Conservation (phyloP, 2,329 filamentous ascomycete genomes). For the Clonostachys byssicola region DNA sequence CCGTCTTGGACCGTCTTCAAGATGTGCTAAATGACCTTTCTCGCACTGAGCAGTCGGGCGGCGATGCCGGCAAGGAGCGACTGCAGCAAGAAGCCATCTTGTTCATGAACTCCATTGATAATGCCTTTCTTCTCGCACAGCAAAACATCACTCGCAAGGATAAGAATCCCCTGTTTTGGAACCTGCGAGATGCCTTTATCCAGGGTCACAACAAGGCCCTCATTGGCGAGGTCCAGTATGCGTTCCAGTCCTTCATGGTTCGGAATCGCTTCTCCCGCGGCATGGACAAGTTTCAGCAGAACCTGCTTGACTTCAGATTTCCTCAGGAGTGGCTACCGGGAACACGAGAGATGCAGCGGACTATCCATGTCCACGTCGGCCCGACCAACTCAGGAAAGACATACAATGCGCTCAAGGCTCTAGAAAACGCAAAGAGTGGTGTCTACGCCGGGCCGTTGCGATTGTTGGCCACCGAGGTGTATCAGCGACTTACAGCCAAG, state of each 20-base stretch:
- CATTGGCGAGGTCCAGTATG: conserved; percentile 55
- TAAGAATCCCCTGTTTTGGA: conserved; percentile 52
- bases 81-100: conserved; percentile 36
- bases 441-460: conserved; percentile 90
- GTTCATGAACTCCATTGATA: conserved; percentile 39
- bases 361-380: conserved; percentile 87
- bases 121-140: conserved; percentile 39
- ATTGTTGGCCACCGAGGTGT: conserved; percentile 91
- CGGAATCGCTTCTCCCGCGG: conserved; percentile 51
- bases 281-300: conserved; percentile 54
- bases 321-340: conserved; percentile 90
- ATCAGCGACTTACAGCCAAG: conserved; percentile 75
- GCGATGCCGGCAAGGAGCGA: conserved; percentile 26
- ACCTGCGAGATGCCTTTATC: conserved; percentile 57
- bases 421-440: conserved; percentile 72
- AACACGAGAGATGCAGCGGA: conserved; percentile 75
- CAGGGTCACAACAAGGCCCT: conserved; percentile 45
- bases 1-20: conserved; percentile 28
- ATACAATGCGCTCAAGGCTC: conserved; percentile 82
- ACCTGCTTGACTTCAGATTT: conserved; percentile 77
- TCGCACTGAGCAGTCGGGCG: conserved; percentile 12
- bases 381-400: conserved; percentile 99
- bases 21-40: conserved; percentile 21
- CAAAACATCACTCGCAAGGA: conserved; percentile 26
- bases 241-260: conserved; percentile 64